Percentiles rank a stretch among this genome's conserved stretches.
These are phyloP conservation scores for Eimeria brunetti DNA, from an alignment of 169 alveolate genomes.

Conservation along the genomic window DNA sequence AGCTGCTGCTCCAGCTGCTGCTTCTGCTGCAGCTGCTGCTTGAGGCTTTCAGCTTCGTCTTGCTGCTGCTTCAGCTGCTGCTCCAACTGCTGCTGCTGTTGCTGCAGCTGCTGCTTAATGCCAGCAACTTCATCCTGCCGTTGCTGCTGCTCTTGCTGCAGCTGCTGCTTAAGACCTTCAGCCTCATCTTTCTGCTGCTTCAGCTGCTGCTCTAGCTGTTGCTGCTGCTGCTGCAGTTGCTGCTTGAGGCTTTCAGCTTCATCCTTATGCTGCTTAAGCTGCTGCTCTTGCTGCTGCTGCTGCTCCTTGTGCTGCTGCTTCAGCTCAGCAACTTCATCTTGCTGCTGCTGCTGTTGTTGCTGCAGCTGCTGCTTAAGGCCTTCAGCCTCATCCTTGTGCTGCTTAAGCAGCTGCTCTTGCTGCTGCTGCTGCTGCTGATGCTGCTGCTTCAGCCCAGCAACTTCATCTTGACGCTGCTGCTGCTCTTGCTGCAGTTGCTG, in stretches of 20 bases:
- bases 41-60: too few species aligned
- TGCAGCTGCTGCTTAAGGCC: too few species aligned
- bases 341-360: constrained; percentile 11
- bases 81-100: neutral
- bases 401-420: neutral
- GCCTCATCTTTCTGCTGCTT: neutral
- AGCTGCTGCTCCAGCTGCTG: neutral
- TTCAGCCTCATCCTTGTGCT: too few species aligned
- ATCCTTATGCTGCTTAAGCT: constrained; percentile 59
- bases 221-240: constrained; percentile 16
- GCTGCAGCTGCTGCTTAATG: neutral
- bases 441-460: neutral
- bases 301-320: constrained; percentile 1
- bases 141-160: neutral
- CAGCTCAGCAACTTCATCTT: neutral
- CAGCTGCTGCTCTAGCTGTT: neutral
- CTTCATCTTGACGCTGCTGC: neutral
- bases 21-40: neutral
- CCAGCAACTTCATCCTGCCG: neutral
- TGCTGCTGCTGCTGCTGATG: neutral
- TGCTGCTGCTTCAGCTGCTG: neutral
- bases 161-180: neutral
- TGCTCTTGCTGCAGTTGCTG: constrained; percentile 31
- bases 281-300: neutral
- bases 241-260: too few species aligned